Evolutionary conservation across 441 rosid species (phyloP).

Genomic region (Pelargonium australe): DNA sequence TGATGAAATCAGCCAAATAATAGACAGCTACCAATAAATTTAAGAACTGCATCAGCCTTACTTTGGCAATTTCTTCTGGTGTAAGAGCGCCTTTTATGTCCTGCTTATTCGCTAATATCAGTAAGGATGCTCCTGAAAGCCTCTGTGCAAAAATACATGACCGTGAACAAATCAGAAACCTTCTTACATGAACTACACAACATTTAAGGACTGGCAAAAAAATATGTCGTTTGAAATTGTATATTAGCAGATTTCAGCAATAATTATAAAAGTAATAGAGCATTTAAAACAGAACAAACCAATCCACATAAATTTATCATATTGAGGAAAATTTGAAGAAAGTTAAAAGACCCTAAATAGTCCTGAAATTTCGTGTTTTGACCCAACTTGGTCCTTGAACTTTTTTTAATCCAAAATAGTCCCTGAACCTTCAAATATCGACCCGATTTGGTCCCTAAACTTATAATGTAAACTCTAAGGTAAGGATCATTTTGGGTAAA

Average conservation of each 20-base stretch:
- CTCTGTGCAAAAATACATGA: constrained; percentile 39
- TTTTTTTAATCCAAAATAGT: too few relatives aligned
- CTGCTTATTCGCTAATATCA: constrained; percentile 85
- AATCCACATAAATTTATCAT: neutral
- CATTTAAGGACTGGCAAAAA: too few relatives aligned
- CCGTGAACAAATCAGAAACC: constrained; percentile 1
- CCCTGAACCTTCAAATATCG: too few relatives aligned
- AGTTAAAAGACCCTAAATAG: too few relatives aligned
- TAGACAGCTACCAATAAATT: neutral
- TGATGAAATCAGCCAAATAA: neutral
- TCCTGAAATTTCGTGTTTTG: too few relatives aligned
- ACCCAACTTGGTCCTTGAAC: too few relatives aligned
- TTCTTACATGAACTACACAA: too few relatives aligned
- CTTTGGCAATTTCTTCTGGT: constrained; percentile 80
- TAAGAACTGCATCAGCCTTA: constrained; percentile 18
- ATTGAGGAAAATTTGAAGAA: neutral
- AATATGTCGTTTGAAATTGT: too few relatives aligned
- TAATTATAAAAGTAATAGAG: neutral
- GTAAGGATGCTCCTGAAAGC: constrained; percentile 77
- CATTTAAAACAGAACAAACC: neutral
- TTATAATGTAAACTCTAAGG: too few relatives aligned
- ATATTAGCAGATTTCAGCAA: too few relatives aligned
- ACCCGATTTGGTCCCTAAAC: too few relatives aligned
- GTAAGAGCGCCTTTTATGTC: constrained; percentile 84
- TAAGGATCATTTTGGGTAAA: neutral